Percentiles rank a stretch among this genome's conserved stretches.
Evolutionary conservation across 1,284 basidiomycete species (phyloP).

Genomic region (Heterobasidion parviporum): DNA sequence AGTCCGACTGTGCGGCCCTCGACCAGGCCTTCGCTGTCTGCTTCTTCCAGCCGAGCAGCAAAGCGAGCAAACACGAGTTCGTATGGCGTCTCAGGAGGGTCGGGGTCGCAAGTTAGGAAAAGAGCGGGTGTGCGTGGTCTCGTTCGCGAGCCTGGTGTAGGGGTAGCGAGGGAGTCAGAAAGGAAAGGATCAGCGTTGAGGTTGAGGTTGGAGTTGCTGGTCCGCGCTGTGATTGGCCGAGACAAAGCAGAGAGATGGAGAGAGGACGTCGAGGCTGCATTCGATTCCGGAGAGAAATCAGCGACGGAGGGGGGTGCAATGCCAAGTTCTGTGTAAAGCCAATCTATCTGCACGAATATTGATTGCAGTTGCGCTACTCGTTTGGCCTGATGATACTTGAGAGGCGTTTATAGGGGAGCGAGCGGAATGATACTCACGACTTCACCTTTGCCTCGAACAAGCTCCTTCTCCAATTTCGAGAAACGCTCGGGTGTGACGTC

Average conservation of each 20-base stretch:
- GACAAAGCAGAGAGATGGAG: conserved; percentile 29
- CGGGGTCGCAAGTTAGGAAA: conserved; percentile 16
- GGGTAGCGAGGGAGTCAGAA: conserved; percentile 19
- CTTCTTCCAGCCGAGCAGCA: conserved; percentile 53
- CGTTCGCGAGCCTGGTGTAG: conserved; percentile 20
- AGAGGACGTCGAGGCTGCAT: conserved; percentile 31
- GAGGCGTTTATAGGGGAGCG: neutral
- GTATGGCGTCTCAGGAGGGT: conserved; percentile 33
- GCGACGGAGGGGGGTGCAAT: conserved; percentile 47
- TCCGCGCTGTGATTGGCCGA: conserved; percentile 20
- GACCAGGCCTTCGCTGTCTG: conserved; percentile 39
- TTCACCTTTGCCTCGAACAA: conserved; percentile 73
- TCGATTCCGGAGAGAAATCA: conserved; percentile 29
- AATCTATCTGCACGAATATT: conserved; percentile 66
- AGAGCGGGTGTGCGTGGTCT: conserved; percentile 13
- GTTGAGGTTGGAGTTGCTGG: neutral
- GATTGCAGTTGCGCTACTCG: conserved; percentile 57
- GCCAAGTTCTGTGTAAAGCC: conserved; percentile 73
- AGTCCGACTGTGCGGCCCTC: conserved; percentile 37
- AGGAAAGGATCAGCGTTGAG: conserved; percentile 43
- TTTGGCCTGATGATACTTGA: conserved; percentile 38
- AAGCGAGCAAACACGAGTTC: conserved; percentile 57
- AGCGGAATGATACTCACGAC: conserved; percentile 41
- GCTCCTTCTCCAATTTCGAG: conserved; percentile 69
- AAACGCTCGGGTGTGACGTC: conserved; percentile 77